These are phyloP conservation scores for Dunaliella primolecta DNA, from an alignment of 139 green algal genomes.

Conservation along the genomic window DNA sequence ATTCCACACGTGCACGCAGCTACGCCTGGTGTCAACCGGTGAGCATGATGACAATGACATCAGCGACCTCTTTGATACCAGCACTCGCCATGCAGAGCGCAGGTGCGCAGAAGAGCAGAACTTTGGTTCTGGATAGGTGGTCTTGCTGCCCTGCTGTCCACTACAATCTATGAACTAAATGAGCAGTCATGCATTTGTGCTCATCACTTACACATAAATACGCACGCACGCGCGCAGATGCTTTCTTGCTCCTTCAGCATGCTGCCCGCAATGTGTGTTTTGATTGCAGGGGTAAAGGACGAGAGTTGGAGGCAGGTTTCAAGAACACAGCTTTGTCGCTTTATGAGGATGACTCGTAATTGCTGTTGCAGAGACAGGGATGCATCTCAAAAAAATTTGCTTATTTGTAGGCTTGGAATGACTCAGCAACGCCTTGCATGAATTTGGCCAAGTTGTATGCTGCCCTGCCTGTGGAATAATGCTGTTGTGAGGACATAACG, in stretches of 20 bases:
- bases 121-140: background rate
- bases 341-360: background rate
- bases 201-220: conserved; percentile 2
- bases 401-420: too few species aligned
- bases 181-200: background rate
- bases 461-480: too few species aligned
- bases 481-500: too few species aligned
- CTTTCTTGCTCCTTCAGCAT: too few species aligned
- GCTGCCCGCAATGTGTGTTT: too few species aligned
- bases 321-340: conserved; percentile 38
- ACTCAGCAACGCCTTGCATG: too few species aligned
- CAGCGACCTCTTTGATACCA: conserved; percentile 28
- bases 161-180: background rate
- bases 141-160: background rate
- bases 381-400: too few species aligned
- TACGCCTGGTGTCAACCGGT: conserved; percentile 31
- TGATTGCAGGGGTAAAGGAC: conserved; percentile 14
- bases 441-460: too few species aligned
- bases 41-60: conserved; percentile 44
- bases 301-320: conserved; percentile 42
- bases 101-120: background rate
- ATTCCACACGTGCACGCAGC: too few species aligned
- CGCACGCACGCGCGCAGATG: background rate
- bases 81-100: background rate
- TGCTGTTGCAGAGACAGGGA: too few species aligned